Evolutionary conservation across 176 grass and related monocot species (phyloP), one percentile per base, ranked within the genome.

Genomic region (Oryza meyeriana): DNA sequence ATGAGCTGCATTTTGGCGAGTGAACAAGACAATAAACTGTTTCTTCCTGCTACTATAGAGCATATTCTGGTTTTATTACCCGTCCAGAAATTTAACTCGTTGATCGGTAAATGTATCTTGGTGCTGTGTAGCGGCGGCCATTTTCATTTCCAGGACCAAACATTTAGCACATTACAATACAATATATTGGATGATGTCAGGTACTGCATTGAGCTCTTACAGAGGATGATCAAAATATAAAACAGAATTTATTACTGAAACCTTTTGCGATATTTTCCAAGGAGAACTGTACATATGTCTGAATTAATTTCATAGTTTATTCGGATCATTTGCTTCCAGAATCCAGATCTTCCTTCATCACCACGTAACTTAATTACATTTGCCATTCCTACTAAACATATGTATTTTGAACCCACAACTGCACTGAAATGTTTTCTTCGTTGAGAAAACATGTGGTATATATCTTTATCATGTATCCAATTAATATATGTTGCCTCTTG

Each of bases 1-100:
- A 42, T 64, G 47, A 84, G 69, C 64, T 71, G 18, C 79, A 52
- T 39, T 87, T 62, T 71, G 24, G 32, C 32, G 63, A 71, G 77
- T 70, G 31, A 61, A 20, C 36, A 50, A 31, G 24, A 61, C 50
- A 41, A 12, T 55, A 12, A 32, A n/a, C 27, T 11, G 40, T 57
- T 73, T 40, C 3, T 58, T 58, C 8, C n/a, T 31, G n/a, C 13
- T 42, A 64, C 25, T 61, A 63, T 42, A 50, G 17, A 50, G 47
- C 47, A 50, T 50, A 45, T 75, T 74, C 13, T 33, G 58, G 42
- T 78, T 77, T 17, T 64, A 33, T 68, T 57, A 50, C 18, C 0
- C 65, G 14, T 66, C 65, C 5, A 38, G 35, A 64, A 17, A 24
- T 47, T 79, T 5, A 11, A 69, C 12, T 48, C 26, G 42, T 36